A percentile compares a stretch with the other conserved stretches of the same genome.
Evolutionary conservation across 179 eudicot genomes (phyloP).

Genomic region (Heliamphora pulchella): DNA sequence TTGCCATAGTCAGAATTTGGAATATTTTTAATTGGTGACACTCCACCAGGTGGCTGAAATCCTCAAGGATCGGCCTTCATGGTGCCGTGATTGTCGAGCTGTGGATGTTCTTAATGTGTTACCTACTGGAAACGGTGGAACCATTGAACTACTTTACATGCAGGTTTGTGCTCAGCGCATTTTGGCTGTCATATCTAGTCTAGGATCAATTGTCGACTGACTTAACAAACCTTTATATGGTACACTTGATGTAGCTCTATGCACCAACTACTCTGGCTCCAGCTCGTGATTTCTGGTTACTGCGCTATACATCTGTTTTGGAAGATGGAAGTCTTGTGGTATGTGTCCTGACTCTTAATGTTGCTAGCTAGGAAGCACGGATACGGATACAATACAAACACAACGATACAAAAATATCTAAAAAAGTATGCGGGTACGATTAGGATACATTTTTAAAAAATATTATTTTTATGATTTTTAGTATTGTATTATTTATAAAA

Average conservation of each 20-base stretch:
- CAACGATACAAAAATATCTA: too few species aligned
- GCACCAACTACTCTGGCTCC: slow-evolving; percentile 95
- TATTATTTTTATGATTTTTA: too few species aligned
- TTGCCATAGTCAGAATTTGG: neutral
- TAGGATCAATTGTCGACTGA: neutral
- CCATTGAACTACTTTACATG: slow-evolving; percentile 96
- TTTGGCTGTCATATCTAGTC: neutral
- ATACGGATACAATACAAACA: too few species aligned
- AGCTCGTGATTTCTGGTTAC: slow-evolving; percentile 89
- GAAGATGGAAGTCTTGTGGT: slow-evolving; percentile 96
- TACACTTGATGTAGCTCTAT: slow-evolving; percentile 46
- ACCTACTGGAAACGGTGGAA: slow-evolving; percentile 97
- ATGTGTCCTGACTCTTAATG: slow-evolving; percentile 14
- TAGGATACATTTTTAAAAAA: too few species aligned
- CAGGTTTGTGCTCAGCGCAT: slow-evolving; percentile 40
- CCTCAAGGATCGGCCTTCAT: slow-evolving; percentile 94
- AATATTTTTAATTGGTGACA: slow-evolving; percentile 7
- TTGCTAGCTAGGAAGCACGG: too few species aligned
- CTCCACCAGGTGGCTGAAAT: slow-evolving; percentile 77
- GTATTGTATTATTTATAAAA: too few species aligned
- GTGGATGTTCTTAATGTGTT: slow-evolving; percentile 92
- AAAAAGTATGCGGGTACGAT: too few species aligned
- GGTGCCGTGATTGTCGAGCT: slow-evolving; percentile 96
- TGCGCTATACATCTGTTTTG: slow-evolving; percentile 79
- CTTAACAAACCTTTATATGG: neutral